Base-by-base conservation (phyloP, 768 basidiomycete species). In the Antrodiella citrinella region DNA sequence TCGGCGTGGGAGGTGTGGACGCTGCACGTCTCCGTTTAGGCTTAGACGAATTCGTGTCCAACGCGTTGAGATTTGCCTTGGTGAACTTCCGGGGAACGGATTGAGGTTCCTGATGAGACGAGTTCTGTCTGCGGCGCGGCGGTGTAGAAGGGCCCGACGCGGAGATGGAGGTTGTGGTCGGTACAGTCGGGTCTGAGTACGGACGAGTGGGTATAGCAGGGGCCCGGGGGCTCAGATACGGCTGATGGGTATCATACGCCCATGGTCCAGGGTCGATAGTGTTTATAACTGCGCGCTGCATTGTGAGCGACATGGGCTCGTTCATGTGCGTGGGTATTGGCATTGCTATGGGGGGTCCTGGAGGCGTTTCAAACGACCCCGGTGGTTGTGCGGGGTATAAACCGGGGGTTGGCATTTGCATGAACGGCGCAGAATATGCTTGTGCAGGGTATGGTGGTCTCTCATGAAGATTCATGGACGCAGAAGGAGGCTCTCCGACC, bases 241-340 rank as follows among this genome's bases (percentile, higher is more conserved):
- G 40, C 20, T 35, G 30, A 35, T 7, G 30, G 30, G 7, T 7
- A 35, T n/a, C n/a, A n/a, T n/a, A n/a, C n/a, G n/a, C n/a, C n/a
- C n/a, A n/a, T 35, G 7, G 30, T 35, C 30, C 7, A 35, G 30
- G n/a, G 30, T 35, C 30, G 30, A 15, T 35, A 35, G 30, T 7
- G 30, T 15, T 15, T 35, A 35, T 35, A 7, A 35, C 30, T 35
- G 72, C 70, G 24, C 68, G 57, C 44, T 65, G 67, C 66, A 70
- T 69, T 21, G 70, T 72, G 41, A 60, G 57, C 4, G 71, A 71
- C 4, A 56, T 51, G 1, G 63, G 63, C 45, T 45, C 48, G 23
- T 30, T 24, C 12, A 19, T 45, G 44, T 58, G 51, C 49, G 58
- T 65, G 12, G 74, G 74, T 26, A 57, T 53, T 7, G 77, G 74